These are phyloP conservation scores for Schizosaccharomyces lindneri DNA, from an alignment of 805 yeast species.

Conservation along the genomic window DNA sequence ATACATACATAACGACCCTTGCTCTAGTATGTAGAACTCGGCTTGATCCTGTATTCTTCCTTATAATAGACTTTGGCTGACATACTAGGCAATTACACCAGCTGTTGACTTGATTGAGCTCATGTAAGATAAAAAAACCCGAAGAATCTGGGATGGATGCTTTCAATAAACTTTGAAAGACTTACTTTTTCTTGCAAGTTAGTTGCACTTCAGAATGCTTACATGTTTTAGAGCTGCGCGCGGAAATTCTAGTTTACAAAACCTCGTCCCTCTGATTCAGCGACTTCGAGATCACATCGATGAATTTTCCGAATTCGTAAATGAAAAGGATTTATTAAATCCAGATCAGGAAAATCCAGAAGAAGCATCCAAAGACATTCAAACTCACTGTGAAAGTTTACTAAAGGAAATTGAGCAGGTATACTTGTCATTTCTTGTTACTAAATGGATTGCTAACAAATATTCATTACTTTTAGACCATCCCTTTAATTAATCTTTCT, in stretches of 20 bases:
- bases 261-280: not conserved
- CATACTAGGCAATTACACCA: not conserved
- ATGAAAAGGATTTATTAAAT: not conserved
- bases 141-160: not conserved
- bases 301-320: not conserved
- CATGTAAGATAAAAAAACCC: not conserved
- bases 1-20: not conserved
- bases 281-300: not conserved
- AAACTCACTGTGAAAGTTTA: not conserved
- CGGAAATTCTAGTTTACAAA: not conserved
- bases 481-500: conserved; percentile 42
- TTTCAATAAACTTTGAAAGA: not conserved
- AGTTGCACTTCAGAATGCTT: not conserved
- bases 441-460: not conserved
- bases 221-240: not conserved
- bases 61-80: not conserved
- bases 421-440: not conserved
- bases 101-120: not conserved
- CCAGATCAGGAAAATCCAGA: not conserved
- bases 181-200: not conserved
- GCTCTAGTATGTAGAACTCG: not conserved
- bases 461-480: conserved; percentile 14
- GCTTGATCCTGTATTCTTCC: not conserved
- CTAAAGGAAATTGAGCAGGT: not conserved
- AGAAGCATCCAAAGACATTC: not conserved